Evolutionary conservation across 139 green algal genomes (phyloP), one percentile per base, ranked within the genome.

Genomic region (Asterochloris sp.): DNA sequence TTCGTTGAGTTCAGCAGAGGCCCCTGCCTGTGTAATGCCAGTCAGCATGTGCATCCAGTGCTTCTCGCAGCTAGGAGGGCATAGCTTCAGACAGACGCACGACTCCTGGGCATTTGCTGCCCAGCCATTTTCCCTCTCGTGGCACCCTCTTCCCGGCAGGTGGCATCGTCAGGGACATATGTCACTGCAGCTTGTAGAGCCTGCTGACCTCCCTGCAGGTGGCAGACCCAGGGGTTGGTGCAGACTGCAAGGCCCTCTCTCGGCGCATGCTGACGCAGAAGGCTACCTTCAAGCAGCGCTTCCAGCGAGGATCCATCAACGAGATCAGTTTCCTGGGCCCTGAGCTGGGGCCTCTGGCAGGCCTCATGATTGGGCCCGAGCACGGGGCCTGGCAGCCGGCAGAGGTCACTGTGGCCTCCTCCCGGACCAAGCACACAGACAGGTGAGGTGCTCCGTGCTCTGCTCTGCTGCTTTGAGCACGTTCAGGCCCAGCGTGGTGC

Each of bases 281-380:
- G 61, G 11, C 76, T 60, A 14, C 28, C n/a, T 54, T 80, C 73
- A 84, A 81, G 75, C 87, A 78, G 76, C 85, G 93, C n/a, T 97
- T 97, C 86, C 88, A 95, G 89, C 83, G 92, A 69, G 88, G 91
- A 10, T 62, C n/a, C 9, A 83, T 97, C 0, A 92, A 96, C 21
- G 93, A 97, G 88, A 80, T 94, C 61, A 74, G 74, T 23, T 84
- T 87, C 28, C 66, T 81, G 11, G 78, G 78, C 29, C 64, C 78
- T 28, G 93, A 97, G 83, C 88, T 97, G 66, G 94, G 94, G 4
- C 86, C 87, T 15, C 84, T 97, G 77, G 71, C 84, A 27, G 90
- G 81, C 15, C 74, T 97, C 19, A 74, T 96, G 69, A 84, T 97
- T 29, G 94, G 85, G 14, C 90, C 92, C 19, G 91, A 97, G 83